A percentile compares a stretch with the other conserved stretches of the same genome.
Evolutionary conservation across 352 stramenopile species (phyloP).

Genomic region (Blastocystis hominis): DNA sequence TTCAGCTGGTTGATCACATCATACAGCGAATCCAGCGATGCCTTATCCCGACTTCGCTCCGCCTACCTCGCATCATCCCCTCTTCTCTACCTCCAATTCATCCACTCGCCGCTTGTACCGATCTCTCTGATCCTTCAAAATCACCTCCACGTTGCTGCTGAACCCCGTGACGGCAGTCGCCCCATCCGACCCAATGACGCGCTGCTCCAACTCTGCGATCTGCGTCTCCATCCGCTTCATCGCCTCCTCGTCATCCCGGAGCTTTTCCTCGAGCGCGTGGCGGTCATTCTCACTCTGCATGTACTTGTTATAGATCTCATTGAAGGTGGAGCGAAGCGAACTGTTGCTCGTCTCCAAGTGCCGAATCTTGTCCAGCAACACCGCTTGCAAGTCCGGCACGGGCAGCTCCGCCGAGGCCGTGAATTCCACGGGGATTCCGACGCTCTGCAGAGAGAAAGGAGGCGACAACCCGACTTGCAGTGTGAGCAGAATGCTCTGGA

Average conservation of each 20-base stretch:
- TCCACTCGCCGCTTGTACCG: slow-evolving; percentile 45
- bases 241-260: not conserved
- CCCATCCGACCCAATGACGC: not conserved
- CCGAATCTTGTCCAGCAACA: slow-evolving; percentile 15
- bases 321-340: slow-evolving; percentile 1
- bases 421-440: slow-evolving; percentile 4
- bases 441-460: not conserved
- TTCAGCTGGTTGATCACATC: not conserved
- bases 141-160: slow-evolving; percentile 1
- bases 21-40: slow-evolving; percentile 23
- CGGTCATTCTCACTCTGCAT: slow-evolving; percentile 43
- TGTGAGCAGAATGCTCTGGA: not conserved
- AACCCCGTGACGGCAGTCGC: not conserved
- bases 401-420: not conserved
- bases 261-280: not conserved
- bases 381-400: not conserved
- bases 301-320: slow-evolving; percentile 53
- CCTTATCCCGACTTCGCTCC: not conserved
- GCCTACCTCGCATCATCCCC: not conserved
- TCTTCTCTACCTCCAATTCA: slow-evolving; percentile 9
- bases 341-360: slow-evolving; percentile 50
- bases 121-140: slow-evolving; percentile 40
- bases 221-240: not conserved
- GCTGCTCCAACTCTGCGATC: slow-evolving; percentile 19
- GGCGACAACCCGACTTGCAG: not conserved